Base-by-base conservation (phyloP, 495 filamentous ascomycete genomes). In the Wilcoxina mikolae region DNA sequence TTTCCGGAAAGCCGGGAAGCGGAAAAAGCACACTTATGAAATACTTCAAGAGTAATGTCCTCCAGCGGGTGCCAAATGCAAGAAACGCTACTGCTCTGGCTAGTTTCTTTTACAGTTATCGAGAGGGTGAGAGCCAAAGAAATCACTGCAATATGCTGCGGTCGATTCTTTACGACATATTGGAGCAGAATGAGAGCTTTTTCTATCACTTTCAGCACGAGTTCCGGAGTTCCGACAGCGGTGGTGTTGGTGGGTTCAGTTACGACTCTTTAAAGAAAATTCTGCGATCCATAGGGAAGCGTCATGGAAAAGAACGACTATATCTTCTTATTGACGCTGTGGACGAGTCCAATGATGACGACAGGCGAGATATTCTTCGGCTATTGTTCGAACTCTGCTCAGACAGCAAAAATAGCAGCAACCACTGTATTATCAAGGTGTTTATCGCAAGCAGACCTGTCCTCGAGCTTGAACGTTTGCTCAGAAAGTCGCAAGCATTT, bases 1-100 rank as follows among this genome's bases (percentile, higher is more conserved):
- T 56, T 28, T 43, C 28, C 27, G 53, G 53, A 20, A 56, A 56
- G 1, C 53, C 53, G 2, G 53, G 53, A 9, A 50, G 53, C 26
- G 44, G 53, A 0, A 53, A 53, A 44, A 53, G 29, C 33, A 53
- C 51, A 4, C 41, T 53, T 24, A 12, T 44, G 10, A 18, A 39
- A 42, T 44, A 53, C 35, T 44, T 53, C 17, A 20, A 15, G 15
- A 18, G 25, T 20, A 11, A 4, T 24, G 27, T 4, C 24, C 23
- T 7, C n/a, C 31, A 38, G 31, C 31, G n/a, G 7, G 31, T 38
- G 31, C 31, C 7, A 7, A n/a, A 7, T n/a, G 9, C 31, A 7
- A 7, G 31, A n/a, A 22, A 22, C 10, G 18, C 5, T 28, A 28
- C 28, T 29, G 20, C n/a, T n/a, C n/a, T 50, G 7, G 15, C 46